Evolutionary conservation across 106 monocot genomes (phyloP), one percentile per base, ranked within the genome.

Genomic region (Chionographis japonica): DNA sequence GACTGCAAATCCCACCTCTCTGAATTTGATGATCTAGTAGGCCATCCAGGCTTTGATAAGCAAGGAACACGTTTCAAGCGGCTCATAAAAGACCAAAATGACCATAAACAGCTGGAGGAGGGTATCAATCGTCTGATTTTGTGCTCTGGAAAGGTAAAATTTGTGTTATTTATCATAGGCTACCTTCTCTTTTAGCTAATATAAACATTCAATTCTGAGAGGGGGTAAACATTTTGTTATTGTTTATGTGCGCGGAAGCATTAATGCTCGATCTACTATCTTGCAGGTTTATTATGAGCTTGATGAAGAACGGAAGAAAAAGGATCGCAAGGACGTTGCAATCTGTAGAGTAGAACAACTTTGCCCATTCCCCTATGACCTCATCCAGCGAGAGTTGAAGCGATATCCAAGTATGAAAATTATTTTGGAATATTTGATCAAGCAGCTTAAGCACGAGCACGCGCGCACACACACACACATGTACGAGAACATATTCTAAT

Each of bases 61-160:
- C 98, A 99, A 73, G 98, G 98, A 60, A 99, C 98, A 50, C 89
- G 98, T 35, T 99, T 99, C 77, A 99, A 99, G 81, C 93, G 98
- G 37, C 79, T 99, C 6, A 93, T 99, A 36, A 93, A 93, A 70
- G 98, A 99, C 60, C 80, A 81, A 66, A 90, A 83, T 72, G 66
- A 88, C 57, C 92, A 93, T 54, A 88, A 79, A n/a, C 75, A 88
- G 18, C 52, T 90, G 16, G 98, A 99, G 62, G 92, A 97, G 74
- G 85, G 90, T n/a, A 92, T 92, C 57, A 80, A 69, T 37, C 89
- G 97, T 50, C 68, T 98, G 42, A 37, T 98, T 54, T 72, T 98
- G 17, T 98, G 97, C 56, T 92, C 97, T 67, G 97, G 97, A 74
- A 98, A 98, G 89, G 97, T 92, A 79, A 18, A 64, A 40, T 4